These are phyloP conservation scores for Aspergillus baeticus DNA, from an alignment of 495 filamentous ascomycete species.

Conservation along the genomic window DNA sequence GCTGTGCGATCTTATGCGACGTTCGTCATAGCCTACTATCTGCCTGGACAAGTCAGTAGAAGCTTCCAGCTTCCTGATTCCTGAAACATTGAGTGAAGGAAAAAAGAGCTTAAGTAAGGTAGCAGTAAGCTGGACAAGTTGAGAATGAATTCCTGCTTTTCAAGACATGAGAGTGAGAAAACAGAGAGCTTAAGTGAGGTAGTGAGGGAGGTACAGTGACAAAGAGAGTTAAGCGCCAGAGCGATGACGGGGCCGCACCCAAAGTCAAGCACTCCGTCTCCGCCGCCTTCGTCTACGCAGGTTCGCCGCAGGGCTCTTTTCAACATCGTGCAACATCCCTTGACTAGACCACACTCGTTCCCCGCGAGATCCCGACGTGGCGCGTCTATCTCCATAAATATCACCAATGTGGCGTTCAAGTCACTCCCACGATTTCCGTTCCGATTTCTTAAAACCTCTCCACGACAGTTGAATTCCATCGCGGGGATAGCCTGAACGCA, in stretches of 20 bases:
- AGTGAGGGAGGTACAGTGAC: too few species aligned
- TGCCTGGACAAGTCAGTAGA: too few species aligned
- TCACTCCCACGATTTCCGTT: slow-evolving; percentile 40
- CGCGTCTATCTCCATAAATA: neutral
- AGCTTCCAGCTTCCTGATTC: too few species aligned
- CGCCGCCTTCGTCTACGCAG: slow-evolving; percentile 18
- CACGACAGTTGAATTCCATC: slow-evolving; percentile 29
- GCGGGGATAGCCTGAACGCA: slow-evolving; percentile 19
- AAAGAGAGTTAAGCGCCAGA: too few species aligned
- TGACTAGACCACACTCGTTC: slow-evolving; percentile 10
- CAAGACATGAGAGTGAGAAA: too few species aligned
- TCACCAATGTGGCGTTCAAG: slow-evolving; percentile 46
- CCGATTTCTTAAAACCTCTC: slow-evolving; percentile 40
- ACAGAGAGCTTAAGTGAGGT: too few species aligned
- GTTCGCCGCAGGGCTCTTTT: slow-evolving; percentile 9
- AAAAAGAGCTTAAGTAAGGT: too few species aligned
- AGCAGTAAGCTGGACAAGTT: too few species aligned
- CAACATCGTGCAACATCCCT: slow-evolving; percentile 12
- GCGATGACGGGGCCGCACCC: neutral
- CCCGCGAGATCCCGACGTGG: slow-evolving; percentile 11
- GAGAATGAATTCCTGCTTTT: too few species aligned
- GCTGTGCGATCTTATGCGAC: too few species aligned
- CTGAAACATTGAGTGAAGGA: too few species aligned
- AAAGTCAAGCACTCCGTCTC: neutral
- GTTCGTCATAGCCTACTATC: too few species aligned